phyloP scores from a whole-genome alignment of 2,329 filamentous ascomycete species.

The Fusarium anthophilum region DNA sequence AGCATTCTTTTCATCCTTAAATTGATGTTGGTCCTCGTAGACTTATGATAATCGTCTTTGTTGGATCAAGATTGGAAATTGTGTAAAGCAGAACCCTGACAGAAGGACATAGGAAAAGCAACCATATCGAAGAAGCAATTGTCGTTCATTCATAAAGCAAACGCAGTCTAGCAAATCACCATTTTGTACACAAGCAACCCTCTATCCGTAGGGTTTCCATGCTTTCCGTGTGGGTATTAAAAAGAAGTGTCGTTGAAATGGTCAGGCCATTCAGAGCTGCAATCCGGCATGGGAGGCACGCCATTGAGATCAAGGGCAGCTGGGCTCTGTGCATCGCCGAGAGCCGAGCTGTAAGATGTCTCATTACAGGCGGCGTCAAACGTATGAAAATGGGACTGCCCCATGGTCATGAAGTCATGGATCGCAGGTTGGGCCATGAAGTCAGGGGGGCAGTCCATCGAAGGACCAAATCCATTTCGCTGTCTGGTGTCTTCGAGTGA shows the following conservation, averaged over 20 bases:
- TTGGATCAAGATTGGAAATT: conserved; percentile 3
- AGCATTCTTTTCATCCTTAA: conserved; percentile 4
- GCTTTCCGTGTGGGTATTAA: conserved; percentile 43
- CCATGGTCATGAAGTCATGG: conserved; percentile 44
- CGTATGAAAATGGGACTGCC: conserved; percentile 50
- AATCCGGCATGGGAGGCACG: conserved; percentile 41
- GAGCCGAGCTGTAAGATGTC: conserved; percentile 47
- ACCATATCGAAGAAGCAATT: conserved; percentile 22
- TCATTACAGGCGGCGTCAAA: conserved; percentile 55
- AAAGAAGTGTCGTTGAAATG: conserved; percentile 45
- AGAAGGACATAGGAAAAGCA: conserved; percentile 6
- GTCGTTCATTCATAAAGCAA: conserved; percentile 46
- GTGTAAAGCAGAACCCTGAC: conserved; percentile 1
- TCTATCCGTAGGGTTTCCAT: conserved; percentile 33
- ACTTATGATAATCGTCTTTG: neutral
- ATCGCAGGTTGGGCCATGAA: conserved; percentile 41
- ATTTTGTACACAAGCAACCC: conserved; percentile 40
- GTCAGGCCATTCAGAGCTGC: conserved; percentile 45
- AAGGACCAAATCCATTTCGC: conserved; percentile 42
- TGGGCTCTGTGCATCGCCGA: conserved; percentile 42
- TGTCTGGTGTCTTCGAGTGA: conserved; percentile 43
- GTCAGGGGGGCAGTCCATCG: conserved; percentile 41
- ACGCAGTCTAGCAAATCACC: conserved; percentile 37
- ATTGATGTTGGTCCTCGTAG: neutral
- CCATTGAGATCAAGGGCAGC: conserved; percentile 36